Evolutionary conservation across 176 grass and related monocot species (phyloP).

Genomic region (Oryza punctata): DNA sequence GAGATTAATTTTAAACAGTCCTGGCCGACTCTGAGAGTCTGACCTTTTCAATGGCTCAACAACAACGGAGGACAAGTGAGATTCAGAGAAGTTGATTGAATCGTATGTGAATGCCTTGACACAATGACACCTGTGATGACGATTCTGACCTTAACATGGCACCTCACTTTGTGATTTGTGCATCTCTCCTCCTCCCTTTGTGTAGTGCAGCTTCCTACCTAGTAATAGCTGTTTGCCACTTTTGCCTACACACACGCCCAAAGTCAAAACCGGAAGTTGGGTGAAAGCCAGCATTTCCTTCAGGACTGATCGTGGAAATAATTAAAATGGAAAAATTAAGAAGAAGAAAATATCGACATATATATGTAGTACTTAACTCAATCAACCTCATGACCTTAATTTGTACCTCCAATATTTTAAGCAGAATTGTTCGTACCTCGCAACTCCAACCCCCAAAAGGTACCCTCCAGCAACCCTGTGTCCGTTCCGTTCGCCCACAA

Average conservation of each 20-base stretch:
- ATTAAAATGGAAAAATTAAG: neutral
- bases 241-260: neutral
- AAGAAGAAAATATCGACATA: neutral
- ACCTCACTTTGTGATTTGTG: neutral
- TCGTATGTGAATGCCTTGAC: constrained; percentile 12
- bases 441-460: neutral
- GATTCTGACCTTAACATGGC: neutral
- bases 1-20: neutral
- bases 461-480: neutral
- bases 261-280: constrained; percentile 25
- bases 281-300: constrained; percentile 23
- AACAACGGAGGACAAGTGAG: neutral
- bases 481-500: neutral
- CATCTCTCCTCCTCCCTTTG: neutral
- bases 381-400: neutral
- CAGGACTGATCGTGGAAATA: neutral
- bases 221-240: neutral
- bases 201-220: neutral
- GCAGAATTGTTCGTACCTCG: neutral
- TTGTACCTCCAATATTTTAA: neutral
- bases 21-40: neutral
- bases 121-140: neutral
- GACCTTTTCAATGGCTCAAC: neutral
- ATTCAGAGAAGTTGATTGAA: too few relatives aligned
- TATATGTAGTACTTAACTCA: neutral